phyloP scores from a whole-genome alignment of 2,329 filamentous ascomycete genomes.

The Madurella mycetomatis region DNA sequence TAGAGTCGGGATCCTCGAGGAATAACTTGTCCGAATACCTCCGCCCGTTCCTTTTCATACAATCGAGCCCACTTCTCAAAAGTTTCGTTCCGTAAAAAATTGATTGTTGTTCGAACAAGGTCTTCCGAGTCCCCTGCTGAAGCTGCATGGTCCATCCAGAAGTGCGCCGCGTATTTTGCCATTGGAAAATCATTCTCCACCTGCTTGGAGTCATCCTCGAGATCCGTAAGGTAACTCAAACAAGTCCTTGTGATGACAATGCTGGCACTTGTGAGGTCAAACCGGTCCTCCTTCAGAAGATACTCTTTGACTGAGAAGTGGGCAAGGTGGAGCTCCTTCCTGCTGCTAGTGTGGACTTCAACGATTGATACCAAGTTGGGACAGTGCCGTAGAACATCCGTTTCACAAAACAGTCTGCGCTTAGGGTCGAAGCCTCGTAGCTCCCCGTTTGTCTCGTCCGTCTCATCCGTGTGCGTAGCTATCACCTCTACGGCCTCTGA shows the following conservation, averaged over 20 bases:
- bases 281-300: neutral
- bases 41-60: too few species aligned
- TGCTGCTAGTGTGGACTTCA: too few species aligned
- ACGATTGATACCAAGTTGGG: neutral
- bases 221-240: conserved; percentile 3
- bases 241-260: conserved; percentile 1
- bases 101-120: neutral
- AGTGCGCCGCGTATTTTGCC: neutral
- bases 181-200: neutral
- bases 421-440: conserved; percentile 1
- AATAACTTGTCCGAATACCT: too few species aligned
- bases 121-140: conserved; percentile 1
- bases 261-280: neutral
- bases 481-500: neutral
- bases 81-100: neutral
- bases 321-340: conserved; percentile 1
- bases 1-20: neutral
- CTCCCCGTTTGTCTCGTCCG: too few species aligned
- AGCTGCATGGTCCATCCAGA: neutral
- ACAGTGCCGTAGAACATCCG: neutral
- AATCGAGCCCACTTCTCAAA: neutral
- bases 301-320: conserved; percentile 8
- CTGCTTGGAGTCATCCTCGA: neutral
- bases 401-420: neutral
- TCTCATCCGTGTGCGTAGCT: neutral